These are phyloP conservation scores for Zoysia pacifica DNA, from an alignment of 176 grass and related monocot species.

Conservation along the genomic window DNA sequence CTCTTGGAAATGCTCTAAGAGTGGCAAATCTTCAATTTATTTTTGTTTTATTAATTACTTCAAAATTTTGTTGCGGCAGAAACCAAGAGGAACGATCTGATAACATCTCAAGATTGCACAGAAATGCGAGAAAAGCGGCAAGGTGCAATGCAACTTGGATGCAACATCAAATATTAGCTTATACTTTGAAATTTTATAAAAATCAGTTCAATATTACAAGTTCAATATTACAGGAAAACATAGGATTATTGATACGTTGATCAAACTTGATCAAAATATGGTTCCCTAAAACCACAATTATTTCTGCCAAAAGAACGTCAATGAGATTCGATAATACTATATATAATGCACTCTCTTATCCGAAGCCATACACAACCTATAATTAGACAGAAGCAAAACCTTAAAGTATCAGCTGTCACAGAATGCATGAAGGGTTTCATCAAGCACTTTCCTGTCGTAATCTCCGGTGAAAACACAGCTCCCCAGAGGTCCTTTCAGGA, in stretches of 20 bases:
- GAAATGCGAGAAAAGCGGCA: no score
- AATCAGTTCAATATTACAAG: neutral
- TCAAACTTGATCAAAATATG: neutral
- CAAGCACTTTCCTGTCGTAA: slow-evolving; percentile 76
- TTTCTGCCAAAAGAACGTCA: slow-evolving; percentile 22
- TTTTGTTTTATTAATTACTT: no score
- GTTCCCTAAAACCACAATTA: slow-evolving; percentile 21
- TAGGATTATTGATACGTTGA: neutral
- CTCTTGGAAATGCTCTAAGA: no score
- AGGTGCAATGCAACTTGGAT: no score
- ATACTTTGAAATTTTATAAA: no score
- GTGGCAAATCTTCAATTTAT: no score
- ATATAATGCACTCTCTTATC: slow-evolving; percentile 20
- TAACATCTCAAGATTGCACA: no score
- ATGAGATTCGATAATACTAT: neutral
- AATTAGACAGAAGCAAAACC: slow-evolving; percentile 38
- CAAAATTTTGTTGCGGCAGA: no score
- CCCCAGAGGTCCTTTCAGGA: slow-evolving; percentile 83
- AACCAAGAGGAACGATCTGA: no score
- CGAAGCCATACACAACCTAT: slow-evolving; percentile 30
- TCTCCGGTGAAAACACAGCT: slow-evolving; percentile 91
- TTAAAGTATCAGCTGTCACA: slow-evolving; percentile 56
- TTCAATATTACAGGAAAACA: neutral
- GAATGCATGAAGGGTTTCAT: slow-evolving; percentile 83
- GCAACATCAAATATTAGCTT: no score